A percentile compares a stretch with the other conserved stretches of the same genome.
Conservation (phyloP, 2,329 filamentous ascomycete genomes). For the Teratosphaeria zuluensis region DNA sequence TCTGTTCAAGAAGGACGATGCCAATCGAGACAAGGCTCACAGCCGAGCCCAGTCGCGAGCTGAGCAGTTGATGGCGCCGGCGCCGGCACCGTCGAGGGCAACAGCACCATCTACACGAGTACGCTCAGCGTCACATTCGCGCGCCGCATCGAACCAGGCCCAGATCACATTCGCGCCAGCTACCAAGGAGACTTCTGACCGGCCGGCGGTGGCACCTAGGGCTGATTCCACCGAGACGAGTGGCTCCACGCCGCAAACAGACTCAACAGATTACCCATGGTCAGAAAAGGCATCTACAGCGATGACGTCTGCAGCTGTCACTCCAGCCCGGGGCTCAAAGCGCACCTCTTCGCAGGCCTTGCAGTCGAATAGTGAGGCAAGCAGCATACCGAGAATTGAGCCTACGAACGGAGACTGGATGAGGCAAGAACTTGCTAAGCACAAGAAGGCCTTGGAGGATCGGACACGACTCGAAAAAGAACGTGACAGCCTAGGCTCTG, state of each 20-base stretch:
- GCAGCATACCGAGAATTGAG: slow-evolving; percentile 27
- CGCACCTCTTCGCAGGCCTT: slow-evolving; percentile 29
- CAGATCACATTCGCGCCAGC: slow-evolving; percentile 11
- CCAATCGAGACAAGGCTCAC: not conserved
- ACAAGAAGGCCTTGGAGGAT: slow-evolving; percentile 17
- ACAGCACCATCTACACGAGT: slow-evolving; percentile 4
- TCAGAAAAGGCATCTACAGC: slow-evolving; percentile 29
- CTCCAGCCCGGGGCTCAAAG: slow-evolving; percentile 31
- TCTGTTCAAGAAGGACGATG: slow-evolving; percentile 10
- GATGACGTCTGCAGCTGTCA: slow-evolving; percentile 32
- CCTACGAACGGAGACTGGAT: slow-evolving; percentile 34
- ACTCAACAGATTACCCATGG: slow-evolving; percentile 30
- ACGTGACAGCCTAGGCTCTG: slow-evolving; percentile 4
- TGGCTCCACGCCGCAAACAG: slow-evolving; percentile 33
- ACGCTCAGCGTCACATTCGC: slow-evolving; percentile 14
- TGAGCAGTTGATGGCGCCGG: slow-evolving; percentile 18
- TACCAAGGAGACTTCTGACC: slow-evolving; percentile 22
- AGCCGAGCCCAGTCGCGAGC: slow-evolving; percentile 15
- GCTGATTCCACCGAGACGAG: slow-evolving; percentile 20
- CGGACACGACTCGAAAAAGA: slow-evolving; percentile 18
- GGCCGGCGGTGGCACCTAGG: slow-evolving; percentile 15
- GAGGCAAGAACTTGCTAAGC: slow-evolving; percentile 33
- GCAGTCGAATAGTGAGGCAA: slow-evolving; percentile 15
- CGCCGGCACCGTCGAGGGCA: slow-evolving; percentile 2
- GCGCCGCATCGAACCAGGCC: slow-evolving; percentile 16